Evolutionary conservation across 1,284 basidiomycete genomes (phyloP).

Genomic region (Cystobasidium sp.): DNA sequence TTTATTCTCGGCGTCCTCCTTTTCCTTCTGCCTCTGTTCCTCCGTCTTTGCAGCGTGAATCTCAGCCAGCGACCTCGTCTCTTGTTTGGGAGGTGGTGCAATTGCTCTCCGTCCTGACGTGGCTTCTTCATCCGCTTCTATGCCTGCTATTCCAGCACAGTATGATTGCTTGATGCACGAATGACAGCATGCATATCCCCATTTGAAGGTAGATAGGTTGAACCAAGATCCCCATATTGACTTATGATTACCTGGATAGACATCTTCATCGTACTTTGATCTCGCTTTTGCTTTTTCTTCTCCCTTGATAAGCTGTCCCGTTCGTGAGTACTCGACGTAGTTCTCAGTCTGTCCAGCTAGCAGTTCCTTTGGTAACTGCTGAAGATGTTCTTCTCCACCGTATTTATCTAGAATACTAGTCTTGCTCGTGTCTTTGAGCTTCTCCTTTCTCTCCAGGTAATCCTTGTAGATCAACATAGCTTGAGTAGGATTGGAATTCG

Average conservation of each 20-base stretch:
- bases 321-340: constrained; percentile 93
- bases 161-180: constrained; percentile 84
- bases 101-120: constrained; percentile 51
- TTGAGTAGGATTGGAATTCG: constrained; percentile 95
- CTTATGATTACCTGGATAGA: constrained; percentile 91
- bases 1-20: constrained; percentile 60
- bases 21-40: constrained; percentile 59
- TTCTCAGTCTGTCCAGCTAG: constrained; percentile 92
- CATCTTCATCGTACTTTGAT: constrained; percentile 95
- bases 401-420: constrained; percentile 85
- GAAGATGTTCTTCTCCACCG: constrained; percentile 91
- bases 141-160: constrained; percentile 88
- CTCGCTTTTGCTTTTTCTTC: constrained; percentile 78
- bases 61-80: constrained; percentile 56
- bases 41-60: constrained; percentile 64
- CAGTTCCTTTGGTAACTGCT: constrained; percentile 83
- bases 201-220: constrained; percentile 69
- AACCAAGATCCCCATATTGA: constrained; percentile 97
- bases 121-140: constrained; percentile 64
- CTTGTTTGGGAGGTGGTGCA: constrained; percentile 41
- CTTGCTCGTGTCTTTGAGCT: constrained; percentile 83
- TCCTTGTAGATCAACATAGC: constrained; percentile 89
- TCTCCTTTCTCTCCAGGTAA: constrained; percentile 89
- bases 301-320: constrained; percentile 88
- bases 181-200: constrained; percentile 97